These are phyloP conservation scores for Saposhnikovia divaricata DNA, from an alignment of 129 eudicot genomes.

Conservation along the genomic window DNA sequence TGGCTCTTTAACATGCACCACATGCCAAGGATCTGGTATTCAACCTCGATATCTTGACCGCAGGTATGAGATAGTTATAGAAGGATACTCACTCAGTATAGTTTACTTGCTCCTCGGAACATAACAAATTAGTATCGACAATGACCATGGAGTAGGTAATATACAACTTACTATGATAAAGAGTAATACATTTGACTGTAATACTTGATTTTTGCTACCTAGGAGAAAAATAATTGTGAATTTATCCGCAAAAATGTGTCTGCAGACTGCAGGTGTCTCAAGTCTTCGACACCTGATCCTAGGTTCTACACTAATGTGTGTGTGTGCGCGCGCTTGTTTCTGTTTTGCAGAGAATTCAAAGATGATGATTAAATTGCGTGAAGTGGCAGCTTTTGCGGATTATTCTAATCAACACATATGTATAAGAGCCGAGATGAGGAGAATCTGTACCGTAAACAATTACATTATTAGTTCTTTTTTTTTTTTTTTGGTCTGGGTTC, in stretches of 20 bases:
- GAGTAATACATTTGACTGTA: neutral
- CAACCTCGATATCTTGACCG: constrained; percentile 99
- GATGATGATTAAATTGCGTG: constrained; percentile 62
- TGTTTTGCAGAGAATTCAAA: constrained; percentile 82
- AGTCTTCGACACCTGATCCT: neutral
- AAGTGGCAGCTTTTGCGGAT: constrained; percentile 12
- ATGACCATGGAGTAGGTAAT: neutral
- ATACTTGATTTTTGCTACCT: neutral
- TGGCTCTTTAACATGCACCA: constrained; percentile 90
- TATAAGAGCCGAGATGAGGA: constrained; percentile 14
- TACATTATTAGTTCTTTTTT: neutral
- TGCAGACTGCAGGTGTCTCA: neutral
- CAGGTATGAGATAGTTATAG: constrained; percentile 34
- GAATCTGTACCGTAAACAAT: neutral
- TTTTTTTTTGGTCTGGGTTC: neutral
- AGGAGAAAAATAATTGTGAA: neutral
- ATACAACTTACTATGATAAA: neutral
- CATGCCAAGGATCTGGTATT: constrained; percentile 94
- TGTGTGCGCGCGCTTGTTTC: neutral
- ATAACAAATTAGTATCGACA: neutral
- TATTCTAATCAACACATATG: constrained; percentile 20
- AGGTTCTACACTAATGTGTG: neutral
- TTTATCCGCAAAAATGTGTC: too few relatives aligned
- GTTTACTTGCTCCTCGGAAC: neutral
- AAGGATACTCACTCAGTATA: neutral